phyloP scores from a whole-genome alignment of 2,329 filamentous ascomycete genomes.

The Fusarium lateritium region DNA sequence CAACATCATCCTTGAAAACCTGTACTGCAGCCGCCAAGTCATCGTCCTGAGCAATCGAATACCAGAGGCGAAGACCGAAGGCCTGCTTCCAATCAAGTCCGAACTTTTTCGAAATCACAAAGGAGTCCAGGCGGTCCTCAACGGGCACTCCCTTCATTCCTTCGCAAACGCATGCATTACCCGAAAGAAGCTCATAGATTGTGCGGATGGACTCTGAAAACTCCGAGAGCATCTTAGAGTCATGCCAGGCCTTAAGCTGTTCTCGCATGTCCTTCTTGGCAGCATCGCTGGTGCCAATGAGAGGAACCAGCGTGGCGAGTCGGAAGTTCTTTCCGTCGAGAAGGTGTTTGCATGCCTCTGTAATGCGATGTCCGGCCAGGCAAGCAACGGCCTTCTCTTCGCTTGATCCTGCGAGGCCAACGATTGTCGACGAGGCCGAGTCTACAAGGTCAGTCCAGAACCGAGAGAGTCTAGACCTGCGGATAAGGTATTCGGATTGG shows the following conservation, averaged over 20 bases:
- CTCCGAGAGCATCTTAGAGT: conserved; percentile 87
- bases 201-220: conserved; percentile 87
- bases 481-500: conserved; percentile 56
- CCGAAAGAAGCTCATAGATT: conserved; percentile 89
- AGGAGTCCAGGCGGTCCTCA: conserved; percentile 85
- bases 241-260: conserved; percentile 88
- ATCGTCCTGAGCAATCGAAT: conserved; percentile 78
- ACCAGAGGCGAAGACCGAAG: conserved; percentile 93
- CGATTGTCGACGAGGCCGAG: conserved; percentile 66
- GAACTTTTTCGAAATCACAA: conserved; percentile 87
- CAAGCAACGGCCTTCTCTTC: conserved; percentile 90
- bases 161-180: conserved; percentile 87
- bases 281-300: conserved; percentile 81
- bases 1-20: conserved; percentile 81
- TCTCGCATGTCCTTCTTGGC: conserved; percentile 81
- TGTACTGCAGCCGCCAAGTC: conserved; percentile 80
- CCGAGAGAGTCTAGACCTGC: conserved; percentile 76
- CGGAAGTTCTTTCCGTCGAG: conserved; percentile 83
- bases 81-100: conserved; percentile 93
- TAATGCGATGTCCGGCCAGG: conserved; percentile 82
- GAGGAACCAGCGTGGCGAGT: conserved; percentile 85
- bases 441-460: conserved; percentile 79
- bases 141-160: conserved; percentile 80
- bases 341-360: conserved; percentile 86
- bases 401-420: conserved; percentile 71